Base-by-base conservation (phyloP, 163 green algal genomes). In the Chlamydomonas reinhardtii region DNA sequence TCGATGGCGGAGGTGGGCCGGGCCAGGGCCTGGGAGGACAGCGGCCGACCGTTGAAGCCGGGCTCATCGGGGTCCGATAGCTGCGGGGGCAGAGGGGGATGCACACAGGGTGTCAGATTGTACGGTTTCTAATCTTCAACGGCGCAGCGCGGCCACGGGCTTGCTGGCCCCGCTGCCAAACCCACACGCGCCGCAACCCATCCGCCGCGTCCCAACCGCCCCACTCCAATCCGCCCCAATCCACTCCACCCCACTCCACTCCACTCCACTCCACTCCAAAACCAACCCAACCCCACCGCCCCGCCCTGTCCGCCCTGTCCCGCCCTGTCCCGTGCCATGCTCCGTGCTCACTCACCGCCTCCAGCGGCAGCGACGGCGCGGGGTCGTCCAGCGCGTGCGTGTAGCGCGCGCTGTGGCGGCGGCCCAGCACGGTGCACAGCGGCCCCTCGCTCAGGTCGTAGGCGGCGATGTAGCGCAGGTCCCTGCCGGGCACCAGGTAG, bases 401-500 rank as follows among this genome's bases (percentile, higher is more conserved):
- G 89, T 93, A 93, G 17, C 89, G 89, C 12, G 77, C 25, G 66
- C 48, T 73, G 71, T 74, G 74, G 59, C 71, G 70, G 16, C 81
- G 70, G 14, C 56, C 81, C 31, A 80, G 70, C 31, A 81, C 71
- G 31, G 70, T 87, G 79, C 79, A 85, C 19, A 85, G 68, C 39
- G 70, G 39, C 27, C 83, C 75, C n/a, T 92, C 89, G 25, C 72
- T 27, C 20, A 87, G 68, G n/a, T 83, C 82, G 73, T 88, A 93
- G 4, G 85, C 77, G 2, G 78, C 70, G 34, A 93, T 79, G 78
- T 90, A 93, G 35, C 89, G 89, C 83, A 88, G 32, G 83, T 93
- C 86, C 0, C 48, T 34, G 11, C 80, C 71, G 24, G 89, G 89
- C 20, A 81, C 43, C 27, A 89, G 43, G 73, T 90, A 93, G 17